phyloP scores from a whole-genome alignment of 2,329 filamentous ascomycete genomes.

The Sporothrix globosa region DNA sequence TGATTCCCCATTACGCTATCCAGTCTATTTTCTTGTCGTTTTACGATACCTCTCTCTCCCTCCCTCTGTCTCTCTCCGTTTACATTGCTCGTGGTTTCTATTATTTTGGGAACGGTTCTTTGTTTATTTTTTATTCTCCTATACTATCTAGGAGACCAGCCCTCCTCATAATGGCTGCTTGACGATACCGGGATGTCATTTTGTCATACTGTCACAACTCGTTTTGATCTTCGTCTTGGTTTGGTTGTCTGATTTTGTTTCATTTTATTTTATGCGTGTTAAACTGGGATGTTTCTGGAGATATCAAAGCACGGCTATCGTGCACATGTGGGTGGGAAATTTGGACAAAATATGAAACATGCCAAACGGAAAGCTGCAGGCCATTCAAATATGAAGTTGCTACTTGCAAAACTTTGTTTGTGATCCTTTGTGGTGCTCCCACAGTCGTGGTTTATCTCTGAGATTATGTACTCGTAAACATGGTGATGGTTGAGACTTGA shows the following conservation, averaged over 20 bases:
- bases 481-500: no score
- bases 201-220: slow-evolving; percentile 2
- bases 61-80: neutral
- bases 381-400: neutral
- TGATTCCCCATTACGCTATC: slow-evolving; percentile 15
- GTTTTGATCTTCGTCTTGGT: neutral
- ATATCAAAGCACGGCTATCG: neutral
- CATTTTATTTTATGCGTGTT: neutral
- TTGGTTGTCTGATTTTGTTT: neutral
- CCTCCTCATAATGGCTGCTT: slow-evolving; percentile 23
- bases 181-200: slow-evolving; percentile 10
- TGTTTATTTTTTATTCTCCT: neutral
- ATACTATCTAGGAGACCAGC: slow-evolving; percentile 6
- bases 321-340: slow-evolving; percentile 3
- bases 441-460: neutral
- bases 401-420: neutral
- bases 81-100: neutral
- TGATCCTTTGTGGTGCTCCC: neutral
- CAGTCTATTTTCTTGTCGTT: neutral
- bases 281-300: neutral
- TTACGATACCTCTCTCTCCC: neutral
- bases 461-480: no score
- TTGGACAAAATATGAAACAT: slow-evolving; percentile 8
- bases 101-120: no score
- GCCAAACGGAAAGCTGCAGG: neutral